These are phyloP conservation scores for Wickerhamomyces queroliae DNA, from an alignment of 805 yeast species.

Conservation along the genomic window DNA sequence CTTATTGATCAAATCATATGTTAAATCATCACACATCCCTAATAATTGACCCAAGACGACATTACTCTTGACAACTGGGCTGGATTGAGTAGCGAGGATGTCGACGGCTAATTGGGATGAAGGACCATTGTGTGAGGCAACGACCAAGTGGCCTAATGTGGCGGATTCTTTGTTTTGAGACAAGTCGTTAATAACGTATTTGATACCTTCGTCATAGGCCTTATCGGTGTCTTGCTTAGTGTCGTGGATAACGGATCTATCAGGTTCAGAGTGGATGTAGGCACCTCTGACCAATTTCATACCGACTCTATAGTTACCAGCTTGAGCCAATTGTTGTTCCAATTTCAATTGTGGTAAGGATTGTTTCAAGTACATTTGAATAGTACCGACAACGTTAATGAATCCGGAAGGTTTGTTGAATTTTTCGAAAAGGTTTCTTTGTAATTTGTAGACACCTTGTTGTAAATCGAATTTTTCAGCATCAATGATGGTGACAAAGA, in stretches of 20 bases:
- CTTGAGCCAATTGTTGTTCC: conserved; percentile 63
- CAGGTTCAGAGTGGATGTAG: conserved; percentile 82
- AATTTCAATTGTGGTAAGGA: conserved; percentile 52
- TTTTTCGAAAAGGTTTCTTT: conserved; percentile 68
- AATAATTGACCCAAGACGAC: conserved; percentile 85
- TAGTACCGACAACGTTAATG: conserved; percentile 78
- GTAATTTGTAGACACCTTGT: conserved; percentile 86
- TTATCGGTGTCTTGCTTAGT: conserved; percentile 78
- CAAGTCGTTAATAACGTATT: conserved; percentile 50
- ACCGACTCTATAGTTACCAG: conserved; percentile 64
- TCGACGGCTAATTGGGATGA: conserved; percentile 73
- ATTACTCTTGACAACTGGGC: conserved; percentile 40
- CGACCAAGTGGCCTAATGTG: conserved; percentile 71
- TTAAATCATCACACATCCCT: conserved; percentile 93
- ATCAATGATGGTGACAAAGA: conserved; percentile 75
- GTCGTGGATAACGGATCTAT: conserved; percentile 66
- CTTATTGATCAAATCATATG: conserved; percentile 62
- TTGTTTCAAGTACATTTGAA: conserved; percentile 85
- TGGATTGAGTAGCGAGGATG: conserved; percentile 31
- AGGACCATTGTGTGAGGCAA: conserved; percentile 83
- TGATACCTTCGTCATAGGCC: conserved; percentile 68
- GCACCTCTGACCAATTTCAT: conserved; percentile 94
- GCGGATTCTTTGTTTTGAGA: conserved; percentile 33
- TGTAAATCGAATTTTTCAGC: conserved; percentile 90
- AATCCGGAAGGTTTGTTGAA: conserved; percentile 59